Percentiles rank a stretch among this genome's conserved stretches.
Conservation (phyloP, 2,329 filamentous ascomycete species). For the Fusarium sp. region DNA sequence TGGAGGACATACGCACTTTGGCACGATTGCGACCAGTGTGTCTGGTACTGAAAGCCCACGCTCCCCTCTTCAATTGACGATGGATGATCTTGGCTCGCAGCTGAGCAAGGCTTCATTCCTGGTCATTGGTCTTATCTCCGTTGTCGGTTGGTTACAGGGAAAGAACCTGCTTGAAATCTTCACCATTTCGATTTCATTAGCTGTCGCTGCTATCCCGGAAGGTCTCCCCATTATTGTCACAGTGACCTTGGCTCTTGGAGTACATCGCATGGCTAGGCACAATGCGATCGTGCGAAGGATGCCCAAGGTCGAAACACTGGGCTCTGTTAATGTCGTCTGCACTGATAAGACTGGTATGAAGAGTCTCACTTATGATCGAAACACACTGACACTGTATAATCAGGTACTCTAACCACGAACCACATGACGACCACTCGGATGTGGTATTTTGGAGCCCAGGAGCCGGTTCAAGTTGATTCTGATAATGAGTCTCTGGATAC, state of each 20-base stretch:
- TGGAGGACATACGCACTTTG: conserved; percentile 91
- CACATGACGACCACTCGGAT: conserved; percentile 98
- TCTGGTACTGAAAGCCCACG: conserved; percentile 94
- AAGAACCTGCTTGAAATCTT: conserved; percentile 93
- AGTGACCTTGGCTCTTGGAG: conserved; percentile 91
- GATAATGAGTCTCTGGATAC: conserved; percentile 62
- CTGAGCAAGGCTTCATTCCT: conserved; percentile 96
- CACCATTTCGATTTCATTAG: conserved; percentile 94
- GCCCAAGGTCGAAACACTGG: conserved; percentile 95
- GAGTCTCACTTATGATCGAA: background rate
- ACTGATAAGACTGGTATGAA: conserved; percentile 88
- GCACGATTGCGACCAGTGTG: conserved; percentile 91
- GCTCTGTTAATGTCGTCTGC: conserved; percentile 99
- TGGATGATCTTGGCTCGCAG: conserved; percentile 97
- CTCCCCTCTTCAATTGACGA: conserved; percentile 91
- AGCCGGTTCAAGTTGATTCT: conserved; percentile 60
- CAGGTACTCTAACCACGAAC: conserved; percentile 91
- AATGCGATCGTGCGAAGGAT: conserved; percentile 95
- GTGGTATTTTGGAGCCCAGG: conserved; percentile 83
- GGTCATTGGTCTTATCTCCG: conserved; percentile 89
- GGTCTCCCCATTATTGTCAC: conserved; percentile 98
- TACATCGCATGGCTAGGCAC: conserved; percentile 93
- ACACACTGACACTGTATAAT: conserved; percentile 28
- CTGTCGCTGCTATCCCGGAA: conserved; percentile 95
- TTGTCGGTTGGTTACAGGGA: conserved; percentile 89